phyloP scores from a whole-genome alignment of 495 filamentous ascomycete species.

The Aspergillus taichungensis region DNA sequence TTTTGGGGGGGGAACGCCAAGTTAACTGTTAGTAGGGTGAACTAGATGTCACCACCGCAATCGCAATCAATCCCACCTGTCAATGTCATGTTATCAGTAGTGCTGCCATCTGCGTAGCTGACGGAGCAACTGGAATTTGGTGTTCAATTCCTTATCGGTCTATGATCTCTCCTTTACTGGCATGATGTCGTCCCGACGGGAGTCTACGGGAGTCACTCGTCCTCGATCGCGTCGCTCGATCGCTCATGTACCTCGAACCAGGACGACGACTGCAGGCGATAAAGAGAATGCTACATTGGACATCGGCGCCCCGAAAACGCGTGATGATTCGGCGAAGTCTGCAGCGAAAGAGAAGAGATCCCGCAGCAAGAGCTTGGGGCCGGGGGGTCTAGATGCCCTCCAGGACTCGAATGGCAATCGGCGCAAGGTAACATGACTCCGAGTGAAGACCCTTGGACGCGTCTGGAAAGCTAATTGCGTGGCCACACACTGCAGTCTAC shows the following conservation, averaged over 20 bases:
- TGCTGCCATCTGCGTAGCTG: not conserved
- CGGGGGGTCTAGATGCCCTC: conserved; percentile 76
- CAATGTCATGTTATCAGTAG: not conserved
- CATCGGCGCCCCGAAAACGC: conserved; percentile 30
- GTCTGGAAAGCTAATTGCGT: conserved; percentile 6
- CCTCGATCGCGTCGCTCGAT: conserved; percentile 69
- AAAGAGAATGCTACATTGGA: conserved; percentile 69
- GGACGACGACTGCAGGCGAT: conserved; percentile 37
- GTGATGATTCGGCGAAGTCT: conserved; percentile 21
- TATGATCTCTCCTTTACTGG: conserved; percentile 4
- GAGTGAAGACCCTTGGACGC: not conserved
- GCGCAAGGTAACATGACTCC: conserved; percentile 53
- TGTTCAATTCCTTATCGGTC: conserved; percentile 1
- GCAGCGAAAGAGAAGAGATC: conserved; percentile 57
- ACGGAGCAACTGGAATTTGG: not conserved
- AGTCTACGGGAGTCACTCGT: conserved; percentile 30
- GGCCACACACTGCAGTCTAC: conserved; percentile 35
- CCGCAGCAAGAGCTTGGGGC: conserved; percentile 90
- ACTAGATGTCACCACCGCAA: too few species aligned
- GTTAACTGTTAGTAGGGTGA: not conserved
- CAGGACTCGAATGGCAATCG: conserved; percentile 73
- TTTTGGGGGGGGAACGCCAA: not conserved
- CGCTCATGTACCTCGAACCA: conserved; percentile 51
- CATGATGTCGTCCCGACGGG: conserved; percentile 31
- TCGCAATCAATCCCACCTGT: too few species aligned